Evolutionary conservation across 1,284 basidiomycete genomes (phyloP).

Genomic region (Takashimella tepidaria): DNA sequence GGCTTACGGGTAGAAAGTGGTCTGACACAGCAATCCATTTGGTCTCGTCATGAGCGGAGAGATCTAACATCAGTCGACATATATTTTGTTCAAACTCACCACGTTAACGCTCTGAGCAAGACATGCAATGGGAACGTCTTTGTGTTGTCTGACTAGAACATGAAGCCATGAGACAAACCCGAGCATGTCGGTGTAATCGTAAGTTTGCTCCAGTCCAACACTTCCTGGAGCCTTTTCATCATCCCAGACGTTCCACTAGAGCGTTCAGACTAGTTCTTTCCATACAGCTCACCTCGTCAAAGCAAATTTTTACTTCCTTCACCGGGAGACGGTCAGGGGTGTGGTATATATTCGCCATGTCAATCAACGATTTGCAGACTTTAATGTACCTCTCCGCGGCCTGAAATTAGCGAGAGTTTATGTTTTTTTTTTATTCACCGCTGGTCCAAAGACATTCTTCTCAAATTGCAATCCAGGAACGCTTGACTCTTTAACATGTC

Average conservation of each 20-base stretch:
- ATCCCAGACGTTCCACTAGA: slow-evolving; percentile 39
- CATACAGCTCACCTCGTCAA: slow-evolving; percentile 47
- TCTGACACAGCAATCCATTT: slow-evolving; percentile 31
- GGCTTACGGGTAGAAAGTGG: slow-evolving; percentile 36
- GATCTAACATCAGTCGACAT: slow-evolving; percentile 21
- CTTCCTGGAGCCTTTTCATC: slow-evolving; percentile 46
- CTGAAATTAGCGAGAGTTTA: slow-evolving; percentile 6
- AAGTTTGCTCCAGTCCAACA: slow-evolving; percentile 58
- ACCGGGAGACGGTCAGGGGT: slow-evolving; percentile 20
- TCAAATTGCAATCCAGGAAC: slow-evolving; percentile 42
- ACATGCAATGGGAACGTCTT: slow-evolving; percentile 60
- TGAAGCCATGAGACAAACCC: slow-evolving; percentile 61
- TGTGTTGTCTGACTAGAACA: slow-evolving; percentile 59
- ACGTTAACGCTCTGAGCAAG: slow-evolving; percentile 56
- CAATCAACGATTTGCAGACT: slow-evolving; percentile 47
- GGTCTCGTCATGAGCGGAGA: slow-evolving; percentile 38
- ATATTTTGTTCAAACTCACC: slow-evolving; percentile 16
- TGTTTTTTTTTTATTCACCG: slow-evolving; percentile 19
- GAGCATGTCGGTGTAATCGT: slow-evolving; percentile 60
- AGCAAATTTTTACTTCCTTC: slow-evolving; percentile 48
- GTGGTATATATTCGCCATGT: slow-evolving; percentile 43
- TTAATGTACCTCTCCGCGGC: slow-evolving; percentile 48
- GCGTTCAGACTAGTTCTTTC: neutral
- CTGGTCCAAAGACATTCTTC: slow-evolving; percentile 50
- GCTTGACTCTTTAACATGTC: slow-evolving; percentile 25